Conservation (phyloP, 371 early-diverging fungal genomes). For the Syncephalastrum contaminatum region DNA sequence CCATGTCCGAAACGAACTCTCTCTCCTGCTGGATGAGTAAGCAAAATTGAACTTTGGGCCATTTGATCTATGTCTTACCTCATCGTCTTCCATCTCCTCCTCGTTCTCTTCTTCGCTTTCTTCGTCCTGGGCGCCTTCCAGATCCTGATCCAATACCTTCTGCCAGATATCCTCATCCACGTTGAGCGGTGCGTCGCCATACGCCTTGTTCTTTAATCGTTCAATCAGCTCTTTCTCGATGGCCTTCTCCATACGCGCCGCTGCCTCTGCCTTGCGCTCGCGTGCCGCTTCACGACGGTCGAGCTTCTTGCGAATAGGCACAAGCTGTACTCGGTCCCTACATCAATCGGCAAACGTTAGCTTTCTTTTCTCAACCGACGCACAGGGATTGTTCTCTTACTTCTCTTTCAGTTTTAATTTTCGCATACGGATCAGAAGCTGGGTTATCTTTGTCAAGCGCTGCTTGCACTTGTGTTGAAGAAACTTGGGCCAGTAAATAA, state of each 20-base stretch:
- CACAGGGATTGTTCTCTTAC: slow-evolving; percentile 27
- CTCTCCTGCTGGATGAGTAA: slow-evolving; percentile 6
- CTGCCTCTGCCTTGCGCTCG: slow-evolving; percentile 93
- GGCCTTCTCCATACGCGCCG: slow-evolving; percentile 92
- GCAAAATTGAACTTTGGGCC: background rate
- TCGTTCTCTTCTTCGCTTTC: slow-evolving; percentile 73
- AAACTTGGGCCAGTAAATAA: slow-evolving; percentile 93
- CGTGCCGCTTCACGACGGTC: slow-evolving; percentile 90
- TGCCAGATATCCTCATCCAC: slow-evolving; percentile 89
- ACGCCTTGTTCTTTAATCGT: slow-evolving; percentile 91
- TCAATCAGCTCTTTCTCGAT: slow-evolving; percentile 98
- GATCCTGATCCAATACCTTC: slow-evolving; percentile 68
- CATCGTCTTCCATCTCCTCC: slow-evolving; percentile 55
- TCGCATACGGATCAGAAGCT: slow-evolving; percentile 95
- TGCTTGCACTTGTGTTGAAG: slow-evolving; percentile 98
- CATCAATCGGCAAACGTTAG: background rate
- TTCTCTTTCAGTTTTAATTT: slow-evolving; percentile 84
- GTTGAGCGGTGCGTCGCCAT: slow-evolving; percentile 89
- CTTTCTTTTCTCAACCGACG: background rate
- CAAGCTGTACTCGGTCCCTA: slow-evolving; percentile 70
- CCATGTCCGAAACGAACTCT: slow-evolving; percentile 26
- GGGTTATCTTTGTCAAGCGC: slow-evolving; percentile 95
- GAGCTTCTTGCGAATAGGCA: slow-evolving; percentile 92
- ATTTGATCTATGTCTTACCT: slow-evolving; percentile 36
- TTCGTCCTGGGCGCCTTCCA: slow-evolving; percentile 72